Conservation (phyloP, 2,329 filamentous ascomycete genomes). For the Sporothrix euskadiensis region DNA sequence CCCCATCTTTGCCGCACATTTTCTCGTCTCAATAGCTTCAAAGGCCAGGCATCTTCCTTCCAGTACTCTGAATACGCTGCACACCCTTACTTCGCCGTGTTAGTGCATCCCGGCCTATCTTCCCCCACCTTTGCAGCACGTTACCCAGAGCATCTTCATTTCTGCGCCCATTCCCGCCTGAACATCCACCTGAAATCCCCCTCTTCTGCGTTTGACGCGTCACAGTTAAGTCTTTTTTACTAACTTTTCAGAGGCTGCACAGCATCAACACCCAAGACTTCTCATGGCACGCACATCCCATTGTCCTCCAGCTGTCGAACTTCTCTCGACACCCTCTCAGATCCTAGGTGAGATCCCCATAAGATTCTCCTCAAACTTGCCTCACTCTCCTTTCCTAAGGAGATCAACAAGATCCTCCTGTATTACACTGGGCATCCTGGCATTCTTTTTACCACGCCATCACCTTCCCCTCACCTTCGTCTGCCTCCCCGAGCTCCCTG, state of each 20-base stretch:
- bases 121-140: constrained; percentile 14
- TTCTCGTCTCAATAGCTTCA: constrained; percentile 25
- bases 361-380: neutral
- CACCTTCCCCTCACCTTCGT: neutral
- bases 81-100: constrained; percentile 7
- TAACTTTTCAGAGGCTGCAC: neutral
- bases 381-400: neutral
- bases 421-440: neutral
- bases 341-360: neutral
- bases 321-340: neutral
- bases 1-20: constrained; percentile 9
- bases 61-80: constrained; percentile 1
- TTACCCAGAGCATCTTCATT: constrained; percentile 1
- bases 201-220: neutral
- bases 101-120: neutral
- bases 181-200: neutral
- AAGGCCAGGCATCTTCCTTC: neutral
- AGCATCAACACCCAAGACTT: neutral
- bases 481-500: neutral
- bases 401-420: neutral
- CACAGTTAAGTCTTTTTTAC: neutral
- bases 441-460: neutral
- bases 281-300: neutral
- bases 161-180: neutral
- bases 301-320: neutral